Evolutionary conservation across 345 rosid species (phyloP), one percentile per base, ranked within the genome.

Genomic region (Lagerstroemia speciosa): DNA sequence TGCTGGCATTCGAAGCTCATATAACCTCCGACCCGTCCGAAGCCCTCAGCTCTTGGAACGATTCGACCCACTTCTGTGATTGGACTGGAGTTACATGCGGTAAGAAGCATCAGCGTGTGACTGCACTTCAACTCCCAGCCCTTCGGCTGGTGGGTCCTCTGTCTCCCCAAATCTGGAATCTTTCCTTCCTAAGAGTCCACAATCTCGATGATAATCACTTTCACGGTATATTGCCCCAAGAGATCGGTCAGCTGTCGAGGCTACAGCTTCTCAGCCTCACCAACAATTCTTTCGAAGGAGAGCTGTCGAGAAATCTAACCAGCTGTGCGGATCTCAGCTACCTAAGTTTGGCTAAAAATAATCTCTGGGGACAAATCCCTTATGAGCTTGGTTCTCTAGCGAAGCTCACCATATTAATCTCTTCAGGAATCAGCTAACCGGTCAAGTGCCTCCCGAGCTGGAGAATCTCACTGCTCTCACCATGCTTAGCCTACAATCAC

Each of bases 121-220:
- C 37, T 1, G 36, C n/a, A 16, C 26, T 69, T 17, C 46, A 38
- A 20, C 57, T 70, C 34, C 29, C 38, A 1, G 6, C 27, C 3
- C 57, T 37, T 40, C 24, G 34, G 3, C 63, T 73, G 33, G 50
- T 31, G 62, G 73, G 69, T 31, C n/a, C 60, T 17, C 32, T 79
- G 20, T 72, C 78, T 26, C 64, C 76, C 22, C 61, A 72, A 20
- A 58, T 76, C 17, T 76, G 69, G 37, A 80, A 77, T 45, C 74
- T 74, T n/a, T 61, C 78, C 12, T 77, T 64, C 26, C 76, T 74
- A 26, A 9, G 17, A 17, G 55, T 30, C 32, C 34, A 77, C 6
- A 10, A 9, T 0, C 67, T 70, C 22, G 0, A 24, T 20, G 12
- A 24, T 9, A 57, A 76, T 45, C 7, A 20, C 67, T 73, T 79